phyloP scores from a whole-genome alignment of 176 grass and related monocot genomes.

The Pharus latifolius region DNA sequence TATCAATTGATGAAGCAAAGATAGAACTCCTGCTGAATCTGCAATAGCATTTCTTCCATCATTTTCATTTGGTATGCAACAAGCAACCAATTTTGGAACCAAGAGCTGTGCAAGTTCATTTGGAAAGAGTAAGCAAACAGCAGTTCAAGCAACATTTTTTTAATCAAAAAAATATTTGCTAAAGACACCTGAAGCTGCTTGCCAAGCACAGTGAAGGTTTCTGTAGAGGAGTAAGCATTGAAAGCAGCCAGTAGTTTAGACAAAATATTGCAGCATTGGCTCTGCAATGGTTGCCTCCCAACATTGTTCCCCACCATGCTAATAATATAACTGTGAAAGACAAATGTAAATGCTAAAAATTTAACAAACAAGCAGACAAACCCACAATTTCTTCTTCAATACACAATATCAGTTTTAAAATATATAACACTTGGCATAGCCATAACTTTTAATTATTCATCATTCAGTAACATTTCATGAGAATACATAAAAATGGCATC shows the following conservation, averaged over 20 bases:
- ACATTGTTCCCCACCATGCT: slow-evolving; percentile 75
- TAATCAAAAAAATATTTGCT: background rate
- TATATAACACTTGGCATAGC: background rate
- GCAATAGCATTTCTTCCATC: slow-evolving; percentile 24
- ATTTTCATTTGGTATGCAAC: slow-evolving; percentile 48
- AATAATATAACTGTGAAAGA: slow-evolving; percentile 78
- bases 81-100: slow-evolving; percentile 76
- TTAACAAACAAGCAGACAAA: background rate
- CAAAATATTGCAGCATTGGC: slow-evolving; percentile 69
- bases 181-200: slow-evolving; percentile 80
- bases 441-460: background rate
- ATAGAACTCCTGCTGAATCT: slow-evolving; percentile 48
- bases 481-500: background rate
- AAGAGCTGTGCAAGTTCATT: slow-evolving; percentile 47
- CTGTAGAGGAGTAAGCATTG: slow-evolving; percentile 36
- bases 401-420: background rate
- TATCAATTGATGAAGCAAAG: slow-evolving; percentile 74
- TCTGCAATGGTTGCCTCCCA: slow-evolving; percentile 48
- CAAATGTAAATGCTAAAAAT: background rate
- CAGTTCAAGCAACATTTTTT: background rate
- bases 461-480: background rate
- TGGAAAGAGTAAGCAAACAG: background rate
- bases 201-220: slow-evolving; percentile 57
- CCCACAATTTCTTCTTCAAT: background rate
- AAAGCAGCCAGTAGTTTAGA: slow-evolving; percentile 65